A percentile compares a stretch with the other conserved stretches of the same genome.
Conservation (phyloP, 192 early-diverging fungal genomes). For the Globomyces pollinis-pini region DNA sequence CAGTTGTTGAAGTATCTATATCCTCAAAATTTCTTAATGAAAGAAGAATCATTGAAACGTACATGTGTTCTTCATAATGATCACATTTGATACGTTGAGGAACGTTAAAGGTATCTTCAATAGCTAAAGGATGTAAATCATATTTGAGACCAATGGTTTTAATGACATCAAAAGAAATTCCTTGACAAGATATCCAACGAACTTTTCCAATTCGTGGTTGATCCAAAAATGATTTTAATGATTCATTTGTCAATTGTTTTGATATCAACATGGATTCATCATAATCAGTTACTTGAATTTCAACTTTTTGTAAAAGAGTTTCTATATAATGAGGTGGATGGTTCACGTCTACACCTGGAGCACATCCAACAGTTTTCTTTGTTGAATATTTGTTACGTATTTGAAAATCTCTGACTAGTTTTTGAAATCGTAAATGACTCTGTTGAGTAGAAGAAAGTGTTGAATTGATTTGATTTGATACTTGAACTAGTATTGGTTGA, state of each 20-base stretch:
- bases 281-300: constrained; percentile 2
- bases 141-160: constrained; percentile 3
- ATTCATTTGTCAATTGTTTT: neutral
- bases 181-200: constrained; percentile 4
- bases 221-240: neutral
- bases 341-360: neutral
- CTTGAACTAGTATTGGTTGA: too few species aligned
- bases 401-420: too few species aligned
- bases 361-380: too few species aligned
- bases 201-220: constrained; percentile 4
- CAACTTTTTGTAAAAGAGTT: neutral
- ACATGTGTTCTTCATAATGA: constrained; percentile 31
- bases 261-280: neutral
- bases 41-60: constrained; percentile 17
- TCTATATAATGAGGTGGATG: neutral
- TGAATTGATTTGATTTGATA: too few species aligned
- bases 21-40: constrained; percentile 8
- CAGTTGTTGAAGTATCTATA: too few species aligned
- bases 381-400: too few species aligned
- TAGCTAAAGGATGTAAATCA: constrained; percentile 24
- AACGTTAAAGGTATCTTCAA: constrained; percentile 29
- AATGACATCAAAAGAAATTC: constrained; percentile 15
- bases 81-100: constrained; percentile 27
- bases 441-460: too few species aligned
- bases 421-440: too few species aligned